phyloP scores from a whole-genome alignment of 1,139 yeast genomes.

The Magnusiomyces magnusii region DNA sequence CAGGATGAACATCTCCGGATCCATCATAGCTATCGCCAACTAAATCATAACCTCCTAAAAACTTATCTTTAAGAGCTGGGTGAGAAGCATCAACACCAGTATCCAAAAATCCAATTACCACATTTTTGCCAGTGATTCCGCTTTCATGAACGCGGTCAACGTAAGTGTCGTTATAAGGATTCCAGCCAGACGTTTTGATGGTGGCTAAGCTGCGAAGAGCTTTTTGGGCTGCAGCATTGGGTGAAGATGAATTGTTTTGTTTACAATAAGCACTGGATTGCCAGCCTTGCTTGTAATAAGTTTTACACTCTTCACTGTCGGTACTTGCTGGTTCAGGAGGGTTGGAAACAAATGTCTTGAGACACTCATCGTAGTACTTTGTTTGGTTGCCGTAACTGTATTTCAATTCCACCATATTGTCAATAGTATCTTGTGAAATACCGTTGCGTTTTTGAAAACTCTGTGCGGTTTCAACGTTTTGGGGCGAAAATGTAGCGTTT shows the following conservation, averaged over 20 bases:
- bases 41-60: conserved; percentile 17
- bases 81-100: conserved; percentile 20
- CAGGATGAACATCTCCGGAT: conserved; percentile 4
- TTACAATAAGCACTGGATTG: not conserved
- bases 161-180: conserved; percentile 15
- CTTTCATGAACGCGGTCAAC: conserved; percentile 18
- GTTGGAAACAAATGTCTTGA: not conserved
- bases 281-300: not conserved
- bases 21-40: conserved; percentile 6
- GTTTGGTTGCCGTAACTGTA: not conserved
- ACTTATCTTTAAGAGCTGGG: conserved; percentile 19
- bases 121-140: conserved; percentile 18
- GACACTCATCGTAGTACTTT: not conserved
- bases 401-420: not conserved
- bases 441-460: too few relatives aligned
- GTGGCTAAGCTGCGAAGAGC: not conserved
- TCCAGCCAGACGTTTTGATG: conserved; percentile 8
- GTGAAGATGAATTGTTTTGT: not conserved
- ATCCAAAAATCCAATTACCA: conserved; percentile 20
- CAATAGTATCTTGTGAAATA: not conserved
- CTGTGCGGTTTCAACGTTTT: too few relatives aligned
- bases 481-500: too few relatives aligned
- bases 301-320: not conserved
- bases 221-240: not conserved
- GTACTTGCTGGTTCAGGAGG: not conserved